Base-by-base conservation (phyloP, 805 yeast genomes). In the Lipomyces orientalis region DNA sequence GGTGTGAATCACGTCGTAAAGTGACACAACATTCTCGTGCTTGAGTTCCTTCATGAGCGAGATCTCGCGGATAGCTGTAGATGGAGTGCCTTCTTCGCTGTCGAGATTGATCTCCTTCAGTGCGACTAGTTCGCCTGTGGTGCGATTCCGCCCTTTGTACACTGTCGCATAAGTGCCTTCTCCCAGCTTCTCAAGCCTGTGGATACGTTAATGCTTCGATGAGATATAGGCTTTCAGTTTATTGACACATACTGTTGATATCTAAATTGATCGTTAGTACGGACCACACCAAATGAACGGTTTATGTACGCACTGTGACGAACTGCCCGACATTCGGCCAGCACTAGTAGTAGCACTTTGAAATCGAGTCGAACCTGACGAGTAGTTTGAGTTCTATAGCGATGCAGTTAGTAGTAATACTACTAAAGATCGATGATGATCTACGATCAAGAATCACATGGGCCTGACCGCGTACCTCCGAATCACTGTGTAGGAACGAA, bases 81-180 rank as follows among this genome's bases (percentile, higher is more conserved):
- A 92, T 6, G 99, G 99, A 0, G 98, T 96, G 51, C 99, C 99
- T 80, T 95, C 98, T 76, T 95, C 99, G 61, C 96, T 89, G 76
- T 95, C 99, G 69, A 94, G 83, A 75, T 90, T 90, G 80, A 95
- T 95, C 78, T 95, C 98, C 78, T 95, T 95, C 75, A 95, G 82
- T 0, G 99, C 99, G 22, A 95, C 99, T 22, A 93, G 83, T 64
- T 91, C 93, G 61, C 93, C 97, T 35, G 93, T 89, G 75, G 88
- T 87, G 70, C 91, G 86, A 78, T 91, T 95, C 76, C 92, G 86
- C 54, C 90, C 99, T 76, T 94, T 95, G 82, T 94, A 95, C 43
- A 95, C 99, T 19, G 97, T 96, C 74, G 99, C 99, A 80, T 95
- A 95, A 0, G 99, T 91, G 60, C 97, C 97, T 80, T 91, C 97